These are phyloP conservation scores for Xylaria cubensis DNA, from an alignment of 495 filamentous ascomycete species.

Conservation along the genomic window DNA sequence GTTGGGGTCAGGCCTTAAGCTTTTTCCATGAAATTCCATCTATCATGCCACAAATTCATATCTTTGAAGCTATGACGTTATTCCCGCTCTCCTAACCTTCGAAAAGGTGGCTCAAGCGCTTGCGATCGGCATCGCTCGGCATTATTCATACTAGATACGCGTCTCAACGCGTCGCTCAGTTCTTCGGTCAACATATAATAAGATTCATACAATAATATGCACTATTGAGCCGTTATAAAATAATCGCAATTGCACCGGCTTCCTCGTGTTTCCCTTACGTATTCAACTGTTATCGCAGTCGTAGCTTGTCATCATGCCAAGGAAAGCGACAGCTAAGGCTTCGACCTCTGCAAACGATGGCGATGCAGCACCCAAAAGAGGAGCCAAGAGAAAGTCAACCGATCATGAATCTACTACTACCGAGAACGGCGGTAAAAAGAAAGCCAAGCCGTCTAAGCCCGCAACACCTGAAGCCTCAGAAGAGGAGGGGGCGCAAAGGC, in stretches of 20 bases:
- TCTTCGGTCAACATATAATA: neutral
- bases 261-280: neutral
- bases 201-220: neutral
- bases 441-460: slow-evolving; percentile 3
- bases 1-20: neutral
- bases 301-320: neutral
- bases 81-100: neutral
- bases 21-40: neutral
- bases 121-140: neutral
- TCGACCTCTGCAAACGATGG: neutral
- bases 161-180: neutral
- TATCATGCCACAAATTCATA: neutral
- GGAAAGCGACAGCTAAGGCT: neutral
- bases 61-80: neutral
- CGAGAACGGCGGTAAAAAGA: neutral
- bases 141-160: neutral
- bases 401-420: neutral
- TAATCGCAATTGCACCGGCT: neutral
- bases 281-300: neutral
- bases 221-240: neutral
- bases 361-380: slow-evolving; percentile 4
- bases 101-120: neutral
- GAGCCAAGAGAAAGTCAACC: slow-evolving; percentile 30
- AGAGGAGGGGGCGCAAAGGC: slow-evolving; percentile 20
- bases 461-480: neutral